Evolutionary conservation across 2,329 filamentous ascomycete species (phyloP), one percentile per base, ranked within the genome.

Genomic region (Xylaria sp.): DNA sequence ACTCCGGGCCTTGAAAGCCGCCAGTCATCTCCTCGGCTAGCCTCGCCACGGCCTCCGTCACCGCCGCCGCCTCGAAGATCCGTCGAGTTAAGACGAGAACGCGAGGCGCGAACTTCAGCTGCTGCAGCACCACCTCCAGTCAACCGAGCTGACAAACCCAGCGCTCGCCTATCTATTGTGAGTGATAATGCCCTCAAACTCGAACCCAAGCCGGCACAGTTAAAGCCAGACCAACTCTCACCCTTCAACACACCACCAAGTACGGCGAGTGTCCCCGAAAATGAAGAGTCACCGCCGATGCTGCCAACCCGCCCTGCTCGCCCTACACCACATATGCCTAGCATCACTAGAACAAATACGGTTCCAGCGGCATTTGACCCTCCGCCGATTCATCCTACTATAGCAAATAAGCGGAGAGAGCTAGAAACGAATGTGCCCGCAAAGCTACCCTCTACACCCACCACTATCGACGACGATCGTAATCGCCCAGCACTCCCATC

Each of bases 191-290:
- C 75, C 5, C 73, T 75, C 8, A 79, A 75, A 51, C 71, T 78
- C 27, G 82, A 83, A 48, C 65, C 73, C 69, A 78, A 72, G 75
- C 80, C 71, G n/a, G 51, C 51, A 74, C 82, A 75, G 40, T 83
- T 77, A 53, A 80, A 76, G 79, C 83, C 69, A 81, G 83, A 75
- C 13, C 57, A 63, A 21, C 77, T 90, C 0, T 97, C 95, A 0
- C 94, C 95, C 0, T 97, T 98, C 77, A 94, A 86, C 75, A 97
- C 93, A 42, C 94, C 94, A 21, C 93, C 94, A 0, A 90, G 89
- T 73, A 95, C 91, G 76, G 87, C 88, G 4, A 89, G 87, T 65
- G 91, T 86, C 63, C 78, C 83, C 0, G 83, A 86, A n/a, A 81
- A 82, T n/a, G 81, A 82, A n/a, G 81, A 82, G 6, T 72, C 70